Evolutionary conservation across 1,284 basidiomycete genomes (phyloP), one percentile per base, ranked within the genome.

Genomic region (Fistulinella staudtii): DNA sequence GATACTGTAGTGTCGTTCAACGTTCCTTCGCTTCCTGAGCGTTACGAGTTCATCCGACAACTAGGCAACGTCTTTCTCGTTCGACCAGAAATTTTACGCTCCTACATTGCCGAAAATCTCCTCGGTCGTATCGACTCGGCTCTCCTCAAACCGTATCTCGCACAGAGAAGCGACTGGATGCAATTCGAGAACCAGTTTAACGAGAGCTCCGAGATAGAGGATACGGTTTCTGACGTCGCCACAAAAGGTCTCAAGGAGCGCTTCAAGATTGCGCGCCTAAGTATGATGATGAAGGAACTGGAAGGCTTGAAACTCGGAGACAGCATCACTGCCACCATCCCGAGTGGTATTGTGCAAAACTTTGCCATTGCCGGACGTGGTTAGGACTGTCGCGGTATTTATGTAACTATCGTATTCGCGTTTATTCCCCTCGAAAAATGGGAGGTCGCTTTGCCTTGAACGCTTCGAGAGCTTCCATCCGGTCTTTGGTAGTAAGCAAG

Each of bases 41-140:
- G 96, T 15, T 99, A 96, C 71, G 96, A 99, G 63, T 98, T 99
- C 75, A 85, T 99, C 53, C 87, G 95, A 36, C 94, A 99, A 66
- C 82, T 99, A 1, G 96, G 96, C 56, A 96, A 98, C 62, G 79
- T 95, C 46, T 99, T 98, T 76, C 85, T 97, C 54, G 89, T 97
- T 36, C 86, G 85, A 49, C 93, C 93, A 5, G 91, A 95, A 51
- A 91, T 93, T 46, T 77, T 97, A 52, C 89, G 89, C 53, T 89
- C 91, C 2, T 97, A 94, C 69, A 89, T 96, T 65, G 88, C 86
- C 4, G 93, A 95, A 58, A 86, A 85, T 42, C 90, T 93, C 62
- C 80, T 97, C 6, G 92, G 92, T 8, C 81, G 90, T 17, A 93
- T 99, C 55, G 95, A 99, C 57, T 72, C 89, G 4, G 75, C 77